Evolutionary conservation across 2,329 filamentous ascomycete species (phyloP).

Genomic region (Penicillium verrucosum): DNA sequence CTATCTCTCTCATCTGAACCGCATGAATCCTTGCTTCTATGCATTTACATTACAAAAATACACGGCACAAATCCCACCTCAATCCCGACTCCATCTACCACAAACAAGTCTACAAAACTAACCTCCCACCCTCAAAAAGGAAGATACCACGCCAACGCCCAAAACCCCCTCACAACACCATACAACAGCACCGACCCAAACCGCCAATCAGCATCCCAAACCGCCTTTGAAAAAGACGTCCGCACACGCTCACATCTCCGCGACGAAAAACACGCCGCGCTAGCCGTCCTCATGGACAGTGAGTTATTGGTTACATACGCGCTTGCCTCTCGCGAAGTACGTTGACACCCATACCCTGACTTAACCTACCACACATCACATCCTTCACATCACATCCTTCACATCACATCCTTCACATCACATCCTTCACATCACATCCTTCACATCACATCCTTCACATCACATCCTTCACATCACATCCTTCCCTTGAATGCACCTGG

Average conservation of each 20-base stretch:
- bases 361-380: too few relatives aligned
- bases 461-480: too few relatives aligned
- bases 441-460: too few relatives aligned
- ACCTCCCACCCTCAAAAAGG: neutral
- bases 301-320: conserved; percentile 43
- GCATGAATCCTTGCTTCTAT: neutral
- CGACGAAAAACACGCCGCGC: conserved; percentile 38
- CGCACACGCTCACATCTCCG: conserved; percentile 23
- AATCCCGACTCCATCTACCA: neutral
- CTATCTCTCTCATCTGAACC: neutral
- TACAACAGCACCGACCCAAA: neutral
- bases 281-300: conserved; percentile 38
- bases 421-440: too few relatives aligned
- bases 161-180: neutral
- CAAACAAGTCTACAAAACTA: neutral
- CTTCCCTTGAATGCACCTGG: neutral
- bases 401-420: too few relatives aligned
- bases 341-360: neutral
- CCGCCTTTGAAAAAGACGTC: neutral
- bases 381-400: too few relatives aligned
- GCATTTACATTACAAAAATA: neutral
- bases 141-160: neutral
- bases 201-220: neutral
- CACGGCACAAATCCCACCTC: too few relatives aligned
- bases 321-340: conserved; percentile 37